phyloP scores from a whole-genome alignment of 495 filamentous ascomycete genomes.

The Aspergillus nidulans region DNA sequence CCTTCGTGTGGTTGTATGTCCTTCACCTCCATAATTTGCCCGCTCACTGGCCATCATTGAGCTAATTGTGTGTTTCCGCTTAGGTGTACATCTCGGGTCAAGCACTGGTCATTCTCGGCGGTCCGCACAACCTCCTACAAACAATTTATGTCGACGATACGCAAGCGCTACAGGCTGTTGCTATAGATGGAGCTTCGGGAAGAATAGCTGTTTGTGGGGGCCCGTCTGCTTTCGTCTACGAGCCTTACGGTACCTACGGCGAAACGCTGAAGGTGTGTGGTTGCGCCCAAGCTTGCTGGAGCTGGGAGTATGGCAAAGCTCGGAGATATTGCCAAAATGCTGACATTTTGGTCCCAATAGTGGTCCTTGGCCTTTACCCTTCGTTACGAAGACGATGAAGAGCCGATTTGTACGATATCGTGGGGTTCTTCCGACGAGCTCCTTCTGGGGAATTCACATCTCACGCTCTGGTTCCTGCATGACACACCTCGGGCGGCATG shows the following conservation, averaged over 20 bases:
- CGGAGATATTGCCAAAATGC: not conserved
- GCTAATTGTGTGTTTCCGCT: conserved; percentile 2
- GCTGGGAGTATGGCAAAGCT: not conserved
- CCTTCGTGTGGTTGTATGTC: conserved; percentile 70
- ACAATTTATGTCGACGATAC: conserved; percentile 85
- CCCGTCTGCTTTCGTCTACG: conserved; percentile 68
- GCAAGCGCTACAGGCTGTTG: conserved; percentile 63
- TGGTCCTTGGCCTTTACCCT: conserved; percentile 51
- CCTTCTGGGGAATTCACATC: conserved; percentile 64
- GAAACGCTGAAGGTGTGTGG: conserved; percentile 51
- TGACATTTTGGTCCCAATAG: conserved; percentile 25
- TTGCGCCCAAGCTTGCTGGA: not conserved
- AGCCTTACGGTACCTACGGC: conserved; percentile 66
- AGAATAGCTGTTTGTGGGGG: conserved; percentile 75
- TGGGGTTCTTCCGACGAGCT: conserved; percentile 85
- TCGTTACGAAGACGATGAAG: conserved; percentile 35
- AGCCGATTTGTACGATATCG: conserved; percentile 61
- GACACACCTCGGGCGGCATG: conserved; percentile 56
- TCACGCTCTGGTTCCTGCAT: conserved; percentile 65
- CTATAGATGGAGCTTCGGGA: conserved; percentile 74
- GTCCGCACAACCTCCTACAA: conserved; percentile 72
- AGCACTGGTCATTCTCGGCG: conserved; percentile 76
- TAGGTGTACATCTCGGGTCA: conserved; percentile 88
- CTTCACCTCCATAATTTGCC: not conserved
- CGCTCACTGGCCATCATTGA: not conserved